Evolutionary conservation across 1,284 basidiomycete species (phyloP), one percentile per base, ranked within the genome.

Genomic region (Microbotryum silenes-acaulis): DNA sequence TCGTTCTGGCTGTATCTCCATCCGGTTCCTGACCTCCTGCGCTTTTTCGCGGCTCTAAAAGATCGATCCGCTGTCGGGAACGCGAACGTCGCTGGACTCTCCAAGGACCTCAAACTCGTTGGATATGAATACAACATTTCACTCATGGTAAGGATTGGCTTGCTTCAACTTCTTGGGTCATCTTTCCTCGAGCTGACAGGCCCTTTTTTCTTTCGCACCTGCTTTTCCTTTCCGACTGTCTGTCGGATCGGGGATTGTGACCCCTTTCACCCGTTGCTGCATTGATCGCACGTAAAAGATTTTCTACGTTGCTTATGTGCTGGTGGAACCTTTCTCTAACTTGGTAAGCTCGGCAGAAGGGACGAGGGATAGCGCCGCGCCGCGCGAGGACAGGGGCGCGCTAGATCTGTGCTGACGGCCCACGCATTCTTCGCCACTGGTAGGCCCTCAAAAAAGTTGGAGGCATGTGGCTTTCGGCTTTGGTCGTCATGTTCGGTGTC

Each of bases 291-390:
- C 27, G 6, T 27, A 27, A 27, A 27, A 27, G 27, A 27, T 27
- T 27, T 66, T 67, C 63, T 66, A 69, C 62, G 57, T 71, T 27
- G 65, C 58, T 27, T 71, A 71, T 61, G 67, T 68, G 51, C 9
- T 65, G 20, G 62, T 64, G 48, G 71, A 72, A 49, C 64, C 72
- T 16, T 70, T 70, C 3, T 66, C 63, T 25, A 73, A 73, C 67
- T 62, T 74, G 23, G 54, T 68, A 48, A 56, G 70, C 29, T 53
- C 64, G 6, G 62, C 59, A 51, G 29, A 70, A 16, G 68, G 66
- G 10, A 64, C 70, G 27, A 66, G 70, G 56, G 62, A 65, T 51
- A 46, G 57, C 29, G 54, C 50, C 23, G 57, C 57, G 44, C 23
- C 23, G 57, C 57, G 44, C 23, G 25, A n/a, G 51, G 27, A n/a